phyloP scores from a whole-genome alignment of 1,284 basidiomycete genomes.

The Wallemia mellicola region DNA sequence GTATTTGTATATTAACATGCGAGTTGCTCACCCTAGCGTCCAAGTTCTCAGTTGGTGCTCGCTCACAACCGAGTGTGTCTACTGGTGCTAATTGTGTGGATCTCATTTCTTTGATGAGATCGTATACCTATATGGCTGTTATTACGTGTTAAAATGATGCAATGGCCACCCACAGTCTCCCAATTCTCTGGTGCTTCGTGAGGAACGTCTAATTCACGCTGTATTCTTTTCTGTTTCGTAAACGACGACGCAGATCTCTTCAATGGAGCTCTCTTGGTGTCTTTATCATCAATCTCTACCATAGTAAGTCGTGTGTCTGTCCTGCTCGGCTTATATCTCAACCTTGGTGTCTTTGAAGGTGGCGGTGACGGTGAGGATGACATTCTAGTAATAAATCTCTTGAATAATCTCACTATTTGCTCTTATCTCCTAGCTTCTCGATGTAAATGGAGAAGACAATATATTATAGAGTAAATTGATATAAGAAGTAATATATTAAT shows the following conservation, averaged over 20 bases:
- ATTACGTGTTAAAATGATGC: background rate
- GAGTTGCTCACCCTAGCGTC: constrained; percentile 12
- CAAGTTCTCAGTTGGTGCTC: constrained; percentile 22
- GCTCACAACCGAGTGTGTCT: constrained; percentile 66
- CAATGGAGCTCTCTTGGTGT: background rate
- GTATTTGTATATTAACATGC: no score
- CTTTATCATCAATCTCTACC: background rate
- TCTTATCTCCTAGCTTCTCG: no score
- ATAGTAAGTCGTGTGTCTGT: background rate
- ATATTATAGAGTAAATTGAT: no score
- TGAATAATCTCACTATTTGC: no score
- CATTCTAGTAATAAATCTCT: background rate
- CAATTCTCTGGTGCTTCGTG: constrained; percentile 44
- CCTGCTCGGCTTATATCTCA: background rate
- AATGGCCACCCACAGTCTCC: constrained; percentile 22
- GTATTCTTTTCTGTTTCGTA: constrained; percentile 18
- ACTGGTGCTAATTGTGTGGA: constrained; percentile 44
- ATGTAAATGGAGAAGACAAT: no score
- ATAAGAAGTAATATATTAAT: no score
- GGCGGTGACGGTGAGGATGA: background rate
- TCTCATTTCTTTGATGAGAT: constrained; percentile 46
- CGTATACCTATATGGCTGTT: constrained; percentile 18
- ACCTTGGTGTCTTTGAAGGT: background rate
- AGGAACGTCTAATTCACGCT: constrained; percentile 27
- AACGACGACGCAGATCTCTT: background rate